These are phyloP conservation scores for Lactarius hengduanensis DNA, from an alignment of 768 basidiomycete species.

Conservation along the genomic window DNA sequence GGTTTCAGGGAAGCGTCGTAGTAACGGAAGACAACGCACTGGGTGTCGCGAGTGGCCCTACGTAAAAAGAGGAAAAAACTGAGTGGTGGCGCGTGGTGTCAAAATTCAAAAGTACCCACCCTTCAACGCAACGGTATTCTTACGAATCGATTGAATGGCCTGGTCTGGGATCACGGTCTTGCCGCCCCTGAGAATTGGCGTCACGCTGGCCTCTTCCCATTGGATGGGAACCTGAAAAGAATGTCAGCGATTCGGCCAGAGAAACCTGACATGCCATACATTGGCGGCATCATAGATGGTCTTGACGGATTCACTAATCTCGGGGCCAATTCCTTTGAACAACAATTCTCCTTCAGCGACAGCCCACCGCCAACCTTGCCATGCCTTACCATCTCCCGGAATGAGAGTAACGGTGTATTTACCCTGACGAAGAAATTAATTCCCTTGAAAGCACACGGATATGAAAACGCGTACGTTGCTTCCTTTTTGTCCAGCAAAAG, in stretches of 20 bases:
- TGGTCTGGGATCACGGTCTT: constrained; percentile 95
- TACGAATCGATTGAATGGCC: constrained; percentile 89
- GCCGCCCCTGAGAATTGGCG: constrained; percentile 89
- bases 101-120: constrained; percentile 46
- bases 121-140: constrained; percentile 97
- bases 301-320: constrained; percentile 96
- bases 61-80: background rate
- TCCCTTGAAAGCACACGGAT: constrained; percentile 1
- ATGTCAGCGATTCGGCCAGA: constrained; percentile 9
- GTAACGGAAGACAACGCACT: constrained; percentile 53
- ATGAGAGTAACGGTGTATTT: constrained; percentile 97
- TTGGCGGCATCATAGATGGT: constrained; percentile 88
- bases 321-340: constrained; percentile 88
- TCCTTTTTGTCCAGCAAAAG: constrained; percentile 88
- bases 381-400: constrained; percentile 84
- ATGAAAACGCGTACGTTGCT: constrained; percentile 61
- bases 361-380: constrained; percentile 22
- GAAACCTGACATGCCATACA: constrained; percentile 41
- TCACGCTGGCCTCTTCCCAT: constrained; percentile 99
- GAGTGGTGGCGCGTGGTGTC: background rate
- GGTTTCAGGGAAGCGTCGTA: background rate
- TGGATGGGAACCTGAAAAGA: constrained; percentile 82
- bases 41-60: constrained; percentile 94
- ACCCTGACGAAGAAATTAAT: constrained; percentile 52
- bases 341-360: constrained; percentile 21